Conservation (phyloP, 441 rosid genomes). For the Jatropha multifida region DNA sequence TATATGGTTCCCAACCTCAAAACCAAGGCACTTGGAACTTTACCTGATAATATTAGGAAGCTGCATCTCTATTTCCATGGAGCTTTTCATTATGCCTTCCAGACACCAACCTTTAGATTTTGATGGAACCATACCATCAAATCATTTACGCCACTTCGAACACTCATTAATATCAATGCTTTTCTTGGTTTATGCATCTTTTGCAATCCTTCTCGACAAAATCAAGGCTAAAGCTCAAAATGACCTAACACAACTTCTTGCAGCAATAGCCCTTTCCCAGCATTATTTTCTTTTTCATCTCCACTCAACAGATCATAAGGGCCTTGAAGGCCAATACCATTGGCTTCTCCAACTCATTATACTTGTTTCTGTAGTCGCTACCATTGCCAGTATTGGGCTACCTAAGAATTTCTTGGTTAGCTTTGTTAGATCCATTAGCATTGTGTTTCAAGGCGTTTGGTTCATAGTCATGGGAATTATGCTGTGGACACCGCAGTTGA, state of each 20-base stretch:
- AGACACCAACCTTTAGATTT: constrained; percentile 69
- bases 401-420: constrained; percentile 68
- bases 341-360: constrained; percentile 50
- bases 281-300: constrained; percentile 65
- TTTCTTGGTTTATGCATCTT: constrained; percentile 53
- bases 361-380: constrained; percentile 47
- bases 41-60: constrained; percentile 45
- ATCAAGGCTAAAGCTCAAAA: constrained; percentile 22
- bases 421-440: constrained; percentile 57
- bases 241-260: constrained; percentile 48
- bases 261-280: constrained; percentile 54
- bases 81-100: constrained; percentile 60
- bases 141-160: constrained; percentile 74
- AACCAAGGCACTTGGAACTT: constrained; percentile 54
- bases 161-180: constrained; percentile 61
- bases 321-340: constrained; percentile 80
- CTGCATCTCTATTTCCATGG: constrained; percentile 31
- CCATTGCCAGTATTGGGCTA: constrained; percentile 47
- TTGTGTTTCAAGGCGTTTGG: constrained; percentile 74
- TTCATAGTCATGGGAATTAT: constrained; percentile 55
- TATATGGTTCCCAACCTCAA: constrained; percentile 58
- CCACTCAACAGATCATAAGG: constrained; percentile 72
- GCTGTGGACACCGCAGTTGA: constrained; percentile 67
- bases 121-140: constrained; percentile 70
- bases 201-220: constrained; percentile 58